Evolutionary conservation across 2,329 filamentous ascomycete genomes (phyloP).

Genomic region (Atkinsonella hypoxylon): DNA sequence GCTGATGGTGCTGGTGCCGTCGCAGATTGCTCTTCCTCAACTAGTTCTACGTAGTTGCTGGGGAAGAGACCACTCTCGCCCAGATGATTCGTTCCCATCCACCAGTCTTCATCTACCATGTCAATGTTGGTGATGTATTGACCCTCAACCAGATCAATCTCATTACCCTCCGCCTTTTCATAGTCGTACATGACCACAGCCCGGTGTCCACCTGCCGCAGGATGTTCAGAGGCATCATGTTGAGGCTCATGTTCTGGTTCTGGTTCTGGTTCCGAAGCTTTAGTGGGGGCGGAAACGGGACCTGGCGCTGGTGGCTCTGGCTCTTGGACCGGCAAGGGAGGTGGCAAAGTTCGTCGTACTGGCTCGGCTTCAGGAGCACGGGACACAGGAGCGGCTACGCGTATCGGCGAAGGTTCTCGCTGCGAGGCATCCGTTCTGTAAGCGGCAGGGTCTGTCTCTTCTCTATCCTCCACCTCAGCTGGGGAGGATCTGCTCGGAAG

Average conservation of each 20-base stretch:
- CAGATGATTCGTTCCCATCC: constrained; percentile 80
- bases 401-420: constrained; percentile 62
- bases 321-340: constrained; percentile 53
- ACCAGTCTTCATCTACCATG: constrained; percentile 98
- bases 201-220: constrained; percentile 44
- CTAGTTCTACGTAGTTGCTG: constrained; percentile 88
- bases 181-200: constrained; percentile 90
- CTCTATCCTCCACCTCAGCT: constrained; percentile 35
- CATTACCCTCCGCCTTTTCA: constrained; percentile 94
- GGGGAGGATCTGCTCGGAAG: constrained; percentile 51
- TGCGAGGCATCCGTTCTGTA: constrained; percentile 23
- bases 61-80: constrained; percentile 90
- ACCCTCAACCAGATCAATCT: constrained; percentile 81
- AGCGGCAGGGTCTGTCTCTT: constrained; percentile 39
- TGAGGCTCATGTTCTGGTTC: constrained; percentile 27
- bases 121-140: constrained; percentile 85
- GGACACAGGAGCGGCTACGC: constrained; percentile 73
- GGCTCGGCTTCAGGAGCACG: constrained; percentile 44
- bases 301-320: constrained; percentile 35
- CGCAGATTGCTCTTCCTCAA: constrained; percentile 46
- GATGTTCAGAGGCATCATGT: constrained; percentile 17
- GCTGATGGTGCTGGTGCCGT: constrained; percentile 21
- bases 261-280: constrained; percentile 43
- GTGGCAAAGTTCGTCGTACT: constrained; percentile 37
- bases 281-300: constrained; percentile 45